Percentiles rank a stretch among this genome's conserved stretches.
These are phyloP conservation scores for Amanita pallidorosea DNA, from an alignment of 768 basidiomycete genomes.

Conservation along the genomic window DNA sequence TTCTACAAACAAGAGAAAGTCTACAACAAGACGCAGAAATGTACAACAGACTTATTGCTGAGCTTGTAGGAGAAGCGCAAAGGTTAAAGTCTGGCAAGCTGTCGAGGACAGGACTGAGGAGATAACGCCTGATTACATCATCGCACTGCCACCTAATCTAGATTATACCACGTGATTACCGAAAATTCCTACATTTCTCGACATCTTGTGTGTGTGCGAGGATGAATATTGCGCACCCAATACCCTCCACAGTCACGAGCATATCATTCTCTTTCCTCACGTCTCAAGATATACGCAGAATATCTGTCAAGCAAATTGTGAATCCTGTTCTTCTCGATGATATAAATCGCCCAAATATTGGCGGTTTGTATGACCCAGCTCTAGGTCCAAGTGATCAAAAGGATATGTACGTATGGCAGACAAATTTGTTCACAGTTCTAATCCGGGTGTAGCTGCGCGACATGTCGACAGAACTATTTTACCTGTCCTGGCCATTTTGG, in stretches of 20 bases:
- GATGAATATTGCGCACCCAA: constrained; percentile 88
- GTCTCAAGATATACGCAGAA: constrained; percentile 76
- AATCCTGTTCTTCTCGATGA: constrained; percentile 92
- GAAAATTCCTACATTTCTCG: background rate
- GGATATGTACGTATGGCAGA: constrained; percentile 65
- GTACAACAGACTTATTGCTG: constrained; percentile 85
- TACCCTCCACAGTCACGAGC: constrained; percentile 77
- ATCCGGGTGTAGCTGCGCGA: constrained; percentile 59
- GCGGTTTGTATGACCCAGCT: constrained; percentile 91
- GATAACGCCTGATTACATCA: constrained; percentile 33
- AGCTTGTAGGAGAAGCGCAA: constrained; percentile 86
- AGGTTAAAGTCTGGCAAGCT: constrained; percentile 64
- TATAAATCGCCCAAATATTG: constrained; percentile 81
- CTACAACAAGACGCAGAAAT: constrained; percentile 83
- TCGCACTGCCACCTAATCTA: constrained; percentile 5
- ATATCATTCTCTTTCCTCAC: constrained; percentile 92
- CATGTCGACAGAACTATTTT: constrained; percentile 88
- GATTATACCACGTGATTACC: constrained; percentile 3
- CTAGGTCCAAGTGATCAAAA: constrained; percentile 83
- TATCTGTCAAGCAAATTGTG: constrained; percentile 96
- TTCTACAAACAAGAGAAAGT: constrained; percentile 72
- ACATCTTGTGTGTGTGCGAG: background rate
- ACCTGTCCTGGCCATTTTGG: constrained; percentile 98
- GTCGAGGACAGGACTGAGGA: constrained; percentile 22
- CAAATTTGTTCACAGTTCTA: constrained; percentile 8